Base-by-base conservation (phyloP, 2,329 filamentous ascomycete genomes). In the Penicillium sclerotiorum region DNA sequence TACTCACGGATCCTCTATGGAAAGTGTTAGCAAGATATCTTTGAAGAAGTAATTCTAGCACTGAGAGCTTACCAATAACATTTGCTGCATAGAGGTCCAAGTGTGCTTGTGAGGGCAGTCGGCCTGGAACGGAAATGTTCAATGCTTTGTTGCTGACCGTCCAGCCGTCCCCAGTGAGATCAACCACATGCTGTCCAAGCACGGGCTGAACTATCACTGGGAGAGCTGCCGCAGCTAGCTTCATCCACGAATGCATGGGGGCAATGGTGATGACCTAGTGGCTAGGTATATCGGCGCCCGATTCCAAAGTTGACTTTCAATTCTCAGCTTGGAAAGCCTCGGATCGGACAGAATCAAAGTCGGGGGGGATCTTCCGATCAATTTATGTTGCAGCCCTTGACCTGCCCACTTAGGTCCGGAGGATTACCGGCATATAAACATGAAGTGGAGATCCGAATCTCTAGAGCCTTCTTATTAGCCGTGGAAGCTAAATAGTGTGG, bases 51-150 rank as follows among this genome's bases (percentile, higher is more conserved):
- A 21, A 1, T n/a, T 5, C 4, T 18, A n/a, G n/a, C n/a, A n/a
- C n/a, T n/a, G n/a, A n/a, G n/a, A n/a, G n/a, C 63, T 80, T 70
- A 49, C 73, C 75, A 54, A 84, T 84, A 3, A 82, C 72, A 6
- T 77, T 68, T 18, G 77, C 77, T 20, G 75, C 74, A 35, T 74
- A 75, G 1, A 86, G 70, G 60, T 86, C 82, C 12, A 86, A 64
- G 64, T 86, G 82, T 1, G 75, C 81, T 43, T 85, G 80, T 0
- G 80, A 83, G 2, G 83, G 82, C 4, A 84, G 72, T 18, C 71
- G 71, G 2, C 75, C 83, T 1, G 80, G 77, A 1, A 84, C 77
- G 0, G 76, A 79, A 22, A 79, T 75, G 50, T 82, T 80, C 37
- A 75, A 61, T 5, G 67, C 66, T 13, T 67, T 61, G 56, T 77